Evolutionary conservation across 495 filamentous ascomycete species (phyloP).

Genomic region (Lasiosphaeria ovina): DNA sequence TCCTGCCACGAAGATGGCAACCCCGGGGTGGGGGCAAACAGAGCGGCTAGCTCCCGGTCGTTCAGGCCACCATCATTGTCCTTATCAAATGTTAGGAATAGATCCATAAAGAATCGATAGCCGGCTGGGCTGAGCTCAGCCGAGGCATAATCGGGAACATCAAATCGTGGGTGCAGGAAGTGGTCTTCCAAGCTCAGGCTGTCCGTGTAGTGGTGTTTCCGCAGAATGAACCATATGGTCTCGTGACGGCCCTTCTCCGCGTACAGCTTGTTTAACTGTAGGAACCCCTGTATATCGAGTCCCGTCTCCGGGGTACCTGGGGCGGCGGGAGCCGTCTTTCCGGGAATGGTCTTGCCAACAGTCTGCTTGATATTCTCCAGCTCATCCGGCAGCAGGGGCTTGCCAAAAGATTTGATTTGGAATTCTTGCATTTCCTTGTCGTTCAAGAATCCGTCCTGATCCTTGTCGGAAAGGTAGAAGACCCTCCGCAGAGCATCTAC

Average conservation of each 20-base stretch:
- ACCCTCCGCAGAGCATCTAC: conserved; percentile 81
- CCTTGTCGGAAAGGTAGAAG: conserved; percentile 94
- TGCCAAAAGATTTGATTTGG: conserved; percentile 86
- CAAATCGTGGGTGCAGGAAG: conserved; percentile 92
- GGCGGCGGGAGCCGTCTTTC: conserved; percentile 25
- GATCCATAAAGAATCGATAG: conserved; percentile 95
- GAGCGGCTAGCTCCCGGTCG: conserved; percentile 71
- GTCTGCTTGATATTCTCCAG: conserved; percentile 83
- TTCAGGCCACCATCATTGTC: conserved; percentile 96
- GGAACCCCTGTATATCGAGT: conserved; percentile 76
- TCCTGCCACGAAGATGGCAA: conserved; percentile 82
- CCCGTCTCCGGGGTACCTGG: conserved; percentile 61
- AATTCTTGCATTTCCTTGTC: conserved; percentile 90
- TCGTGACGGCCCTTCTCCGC: conserved; percentile 98
- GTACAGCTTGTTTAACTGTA: conserved; percentile 90
- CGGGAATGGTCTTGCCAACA: conserved; percentile 64
- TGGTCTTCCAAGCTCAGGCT: conserved; percentile 83
- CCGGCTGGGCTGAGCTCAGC: conserved; percentile 93
- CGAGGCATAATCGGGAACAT: conserved; percentile 85
- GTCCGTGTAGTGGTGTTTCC: conserved; percentile 96
- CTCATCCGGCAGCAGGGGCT: conserved; percentile 73
- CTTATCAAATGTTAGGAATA: conserved; percentile 92
- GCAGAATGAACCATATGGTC: conserved; percentile 93
- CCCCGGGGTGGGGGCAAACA: conserved; percentile 93
- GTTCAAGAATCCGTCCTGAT: conserved; percentile 90